Evolutionary conservation across 2,329 filamentous ascomycete genomes (phyloP).

Genomic region (Lomentospora prolificans): DNA sequence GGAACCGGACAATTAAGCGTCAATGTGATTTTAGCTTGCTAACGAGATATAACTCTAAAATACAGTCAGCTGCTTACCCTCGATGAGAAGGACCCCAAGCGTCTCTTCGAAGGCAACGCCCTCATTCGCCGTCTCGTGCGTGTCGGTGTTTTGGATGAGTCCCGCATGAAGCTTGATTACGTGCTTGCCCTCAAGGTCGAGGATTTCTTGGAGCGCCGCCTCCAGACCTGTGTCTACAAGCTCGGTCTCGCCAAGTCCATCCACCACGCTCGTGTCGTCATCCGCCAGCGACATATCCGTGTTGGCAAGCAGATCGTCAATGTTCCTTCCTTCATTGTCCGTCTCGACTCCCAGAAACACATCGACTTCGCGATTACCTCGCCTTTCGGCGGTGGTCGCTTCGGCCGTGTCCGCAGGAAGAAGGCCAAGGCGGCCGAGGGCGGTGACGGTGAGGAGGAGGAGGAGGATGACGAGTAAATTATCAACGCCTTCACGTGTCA

Average conservation of each 20-base stretch:
- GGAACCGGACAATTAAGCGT: too few species aligned
- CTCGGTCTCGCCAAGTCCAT: constrained; percentile 99
- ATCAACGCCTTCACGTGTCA: constrained; percentile 12
- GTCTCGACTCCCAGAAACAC: constrained; percentile 99
- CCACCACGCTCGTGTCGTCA: constrained; percentile 99
- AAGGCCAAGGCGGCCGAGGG: constrained; percentile 95
- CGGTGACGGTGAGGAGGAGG: constrained; percentile 67
- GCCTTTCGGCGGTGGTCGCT: constrained; percentile 93
- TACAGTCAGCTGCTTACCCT: constrained; percentile 96
- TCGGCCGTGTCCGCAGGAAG: constrained; percentile 98
- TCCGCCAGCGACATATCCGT: constrained; percentile 99
- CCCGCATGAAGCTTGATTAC: constrained; percentile 99
- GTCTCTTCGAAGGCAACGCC: constrained; percentile 99
- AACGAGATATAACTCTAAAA: constrained; percentile 6
- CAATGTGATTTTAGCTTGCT: neutral
- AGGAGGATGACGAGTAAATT: constrained; percentile 68
- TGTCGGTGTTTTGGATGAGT: constrained; percentile 99
- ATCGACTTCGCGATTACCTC: constrained; percentile 98
- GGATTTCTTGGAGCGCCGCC: constrained; percentile 99
- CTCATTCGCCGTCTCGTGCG: constrained; percentile 99
- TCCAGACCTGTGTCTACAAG: constrained; percentile 99
- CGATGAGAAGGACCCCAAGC: constrained; percentile 99
- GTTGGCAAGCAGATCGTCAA: constrained; percentile 99
- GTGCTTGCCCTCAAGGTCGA: constrained; percentile 98
- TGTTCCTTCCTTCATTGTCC: constrained; percentile 98